Percentiles rank a stretch among this genome's conserved stretches.
phyloP scores from a whole-genome alignment of 345 rosid genomes.

The Lumnitzera racemosa region DNA sequence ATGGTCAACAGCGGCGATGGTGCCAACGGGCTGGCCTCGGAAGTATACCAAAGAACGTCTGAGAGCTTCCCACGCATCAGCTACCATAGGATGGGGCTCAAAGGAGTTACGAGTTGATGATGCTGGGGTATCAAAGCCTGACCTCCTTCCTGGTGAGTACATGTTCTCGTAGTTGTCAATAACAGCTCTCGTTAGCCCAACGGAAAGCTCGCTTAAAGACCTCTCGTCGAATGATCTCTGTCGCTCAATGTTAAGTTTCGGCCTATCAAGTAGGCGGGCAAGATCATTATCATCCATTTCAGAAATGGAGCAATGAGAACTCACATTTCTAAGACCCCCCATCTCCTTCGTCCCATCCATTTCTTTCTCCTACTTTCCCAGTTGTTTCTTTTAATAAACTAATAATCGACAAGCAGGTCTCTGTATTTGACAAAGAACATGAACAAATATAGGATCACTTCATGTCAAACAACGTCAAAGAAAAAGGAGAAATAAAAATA shows the following conservation, averaged over 20 bases:
- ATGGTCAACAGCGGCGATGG: slow-evolving; percentile 86
- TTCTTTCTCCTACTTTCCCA: slow-evolving; percentile 5
- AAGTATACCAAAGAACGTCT: slow-evolving; percentile 71
- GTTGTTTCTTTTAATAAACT: not conserved
- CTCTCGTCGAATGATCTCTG: slow-evolving; percentile 91
- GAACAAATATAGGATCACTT: not conserved
- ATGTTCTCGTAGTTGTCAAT: slow-evolving; percentile 44
- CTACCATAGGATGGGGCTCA: slow-evolving; percentile 94
- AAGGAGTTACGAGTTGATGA: slow-evolving; percentile 82
- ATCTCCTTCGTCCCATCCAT: slow-evolving; percentile 56
- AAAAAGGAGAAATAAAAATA: not conserved
- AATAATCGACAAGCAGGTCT: not conserved
- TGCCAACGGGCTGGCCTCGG: slow-evolving; percentile 82
- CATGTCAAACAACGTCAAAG: not conserved
- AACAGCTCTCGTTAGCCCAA: slow-evolving; percentile 47
- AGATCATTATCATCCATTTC: slow-evolving; percentile 76
- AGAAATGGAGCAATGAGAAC: slow-evolving; percentile 68
- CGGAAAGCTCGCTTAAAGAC: slow-evolving; percentile 81
- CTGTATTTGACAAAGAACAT: slow-evolving; percentile 2
- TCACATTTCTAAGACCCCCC: slow-evolving; percentile 55
- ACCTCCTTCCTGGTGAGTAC: slow-evolving; percentile 57
- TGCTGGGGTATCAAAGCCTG: slow-evolving; percentile 69
- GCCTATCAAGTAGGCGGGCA: slow-evolving; percentile 75
- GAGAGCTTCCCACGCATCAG: slow-evolving; percentile 94
- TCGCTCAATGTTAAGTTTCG: slow-evolving; percentile 81